phyloP scores from a whole-genome alignment of 2,329 filamentous ascomycete species.

The Dothideomycetes sp. region DNA sequence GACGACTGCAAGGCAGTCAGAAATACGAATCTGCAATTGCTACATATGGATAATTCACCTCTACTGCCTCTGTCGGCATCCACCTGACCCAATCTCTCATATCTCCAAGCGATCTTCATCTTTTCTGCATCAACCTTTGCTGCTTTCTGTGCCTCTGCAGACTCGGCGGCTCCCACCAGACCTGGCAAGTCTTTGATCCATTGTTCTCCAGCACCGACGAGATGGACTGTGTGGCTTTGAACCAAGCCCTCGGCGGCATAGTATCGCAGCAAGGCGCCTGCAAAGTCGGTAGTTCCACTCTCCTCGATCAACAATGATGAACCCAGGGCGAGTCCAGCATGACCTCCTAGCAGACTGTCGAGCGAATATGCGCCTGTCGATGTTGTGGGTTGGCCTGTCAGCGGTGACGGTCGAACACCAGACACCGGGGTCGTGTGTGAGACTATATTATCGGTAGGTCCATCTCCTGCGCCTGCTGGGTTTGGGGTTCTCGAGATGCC shows the following conservation, averaged over 20 bases:
- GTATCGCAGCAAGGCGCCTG: conserved; percentile 72
- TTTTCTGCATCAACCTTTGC: conserved; percentile 48
- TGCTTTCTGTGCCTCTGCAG: conserved; percentile 33
- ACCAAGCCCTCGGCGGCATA: conserved; percentile 89
- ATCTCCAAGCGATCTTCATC: conserved; percentile 99
- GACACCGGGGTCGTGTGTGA: conserved; percentile 20
- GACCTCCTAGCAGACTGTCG: conserved; percentile 75
- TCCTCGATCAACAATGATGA: conserved; percentile 76
- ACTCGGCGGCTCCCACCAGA: conserved; percentile 43
- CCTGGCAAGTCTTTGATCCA: conserved; percentile 84
- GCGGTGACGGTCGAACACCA: conserved; percentile 71
- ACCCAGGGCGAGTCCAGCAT: conserved; percentile 75
- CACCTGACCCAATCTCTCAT: conserved; percentile 72
- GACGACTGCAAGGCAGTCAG: conserved; percentile 14
- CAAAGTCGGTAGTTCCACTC: conserved; percentile 87
- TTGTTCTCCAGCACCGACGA: conserved; percentile 66
- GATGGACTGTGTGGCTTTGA: conserved; percentile 81
- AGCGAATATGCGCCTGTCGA: conserved; percentile 85
- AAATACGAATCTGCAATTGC: conserved; percentile 1
- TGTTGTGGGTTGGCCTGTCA: conserved; percentile 79
- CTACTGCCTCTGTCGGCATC: conserved; percentile 39
- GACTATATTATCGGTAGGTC: conserved; percentile 13
- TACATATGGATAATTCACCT: conserved; percentile 44
- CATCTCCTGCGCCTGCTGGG: not conserved
- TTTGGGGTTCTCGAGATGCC: conserved; percentile 19